Conservation (phyloP, 78 protist genomes). For the Pelomyxa schiedti region DNA sequence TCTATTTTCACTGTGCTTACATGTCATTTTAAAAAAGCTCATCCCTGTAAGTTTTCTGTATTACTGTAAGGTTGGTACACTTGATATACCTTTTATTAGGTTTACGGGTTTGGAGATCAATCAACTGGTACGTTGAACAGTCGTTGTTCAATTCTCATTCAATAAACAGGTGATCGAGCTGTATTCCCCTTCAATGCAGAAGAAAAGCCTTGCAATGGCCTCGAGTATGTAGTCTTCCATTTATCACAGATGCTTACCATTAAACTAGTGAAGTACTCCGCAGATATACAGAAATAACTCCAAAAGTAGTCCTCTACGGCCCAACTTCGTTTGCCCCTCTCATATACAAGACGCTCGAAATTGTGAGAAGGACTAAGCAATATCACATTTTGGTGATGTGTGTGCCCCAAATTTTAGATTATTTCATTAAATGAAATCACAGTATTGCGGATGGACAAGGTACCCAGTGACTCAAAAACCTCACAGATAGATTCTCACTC, state of each 20-base stretch:
- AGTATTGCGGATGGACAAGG: slow-evolving; percentile 33
- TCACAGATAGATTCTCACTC: not conserved
- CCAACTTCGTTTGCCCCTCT: slow-evolving; percentile 31
- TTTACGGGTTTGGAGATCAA: too few relatives aligned
- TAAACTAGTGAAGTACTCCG: slow-evolving; percentile 1
- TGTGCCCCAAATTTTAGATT: too few relatives aligned
- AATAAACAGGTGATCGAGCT: not conserved
- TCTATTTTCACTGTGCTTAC: slow-evolving; percentile 14
- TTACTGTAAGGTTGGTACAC: too few relatives aligned
- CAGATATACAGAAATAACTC: not conserved
- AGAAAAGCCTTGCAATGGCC: not conserved
- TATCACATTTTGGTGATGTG: slow-evolving; percentile 22
- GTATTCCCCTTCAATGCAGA: slow-evolving; percentile 10
- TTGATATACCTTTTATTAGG: too few relatives aligned
- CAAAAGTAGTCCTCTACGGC: not conserved
- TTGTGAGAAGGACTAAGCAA: not conserved
- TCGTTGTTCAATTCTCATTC: too few relatives aligned
- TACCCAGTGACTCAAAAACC: not conserved
- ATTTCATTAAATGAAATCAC: too few relatives aligned
- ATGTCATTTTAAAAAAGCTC: too few relatives aligned
- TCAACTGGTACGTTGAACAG: too few relatives aligned
- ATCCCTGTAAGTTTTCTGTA: too few relatives aligned
- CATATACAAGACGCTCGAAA: slow-evolving; percentile 13
- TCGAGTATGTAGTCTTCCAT: too few relatives aligned
- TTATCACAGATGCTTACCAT: too few relatives aligned